Evolutionary conservation across 139 green algal species (phyloP), one percentile per base, ranked within the genome.

Genomic region (Chlorella vulgaris): DNA sequence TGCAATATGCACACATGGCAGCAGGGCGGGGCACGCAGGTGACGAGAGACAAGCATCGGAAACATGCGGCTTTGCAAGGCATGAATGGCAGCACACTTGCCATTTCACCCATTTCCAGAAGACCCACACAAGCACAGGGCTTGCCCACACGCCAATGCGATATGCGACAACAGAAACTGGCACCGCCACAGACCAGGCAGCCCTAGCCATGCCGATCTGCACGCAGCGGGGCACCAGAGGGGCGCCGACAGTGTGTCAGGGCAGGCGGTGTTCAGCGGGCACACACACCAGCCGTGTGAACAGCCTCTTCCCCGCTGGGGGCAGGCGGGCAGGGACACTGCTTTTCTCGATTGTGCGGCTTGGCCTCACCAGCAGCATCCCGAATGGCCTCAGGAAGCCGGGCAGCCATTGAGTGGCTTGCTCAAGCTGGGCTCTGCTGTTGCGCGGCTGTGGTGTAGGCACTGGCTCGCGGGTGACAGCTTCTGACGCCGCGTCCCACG

Each of bases 321-420:
- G 13, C 60, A 6, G n/a, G 26, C 60, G 10, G 26, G 3, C 28
- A 29, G 28, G 15, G n/a, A 29, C 3, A 2, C 4, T 7, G 60
- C 24, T n/a, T n/a, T 43, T 19, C 63, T 70, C 31, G 33, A 18
- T 5, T 18, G n/a, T n/a, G n/a, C n/a, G n/a, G n/a, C 33, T 26
- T 2, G 28, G 1, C 13, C 69, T 66, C 50, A 78, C 70, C 70
- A 43, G 18, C 70, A 78, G 47, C 70, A 78, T 78, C 22, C 31
- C 70, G 1, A 35, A 6, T 0, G 70, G 70, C 21, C 47, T 47
- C 47, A 78, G 33, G 7, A 36, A 19, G 2, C 28, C 70, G 0
- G 70, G 70, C 21, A 78, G 50, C 47, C 53, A 66, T 31, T 24
- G 6, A 5, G 70, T 78, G 50, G 42, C 3, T 5, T 47, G 4